Evolutionary conservation across 768 basidiomycete species (phyloP), one percentile per base, ranked within the genome.

Genomic region (Thelephora aurantiotincta): DNA sequence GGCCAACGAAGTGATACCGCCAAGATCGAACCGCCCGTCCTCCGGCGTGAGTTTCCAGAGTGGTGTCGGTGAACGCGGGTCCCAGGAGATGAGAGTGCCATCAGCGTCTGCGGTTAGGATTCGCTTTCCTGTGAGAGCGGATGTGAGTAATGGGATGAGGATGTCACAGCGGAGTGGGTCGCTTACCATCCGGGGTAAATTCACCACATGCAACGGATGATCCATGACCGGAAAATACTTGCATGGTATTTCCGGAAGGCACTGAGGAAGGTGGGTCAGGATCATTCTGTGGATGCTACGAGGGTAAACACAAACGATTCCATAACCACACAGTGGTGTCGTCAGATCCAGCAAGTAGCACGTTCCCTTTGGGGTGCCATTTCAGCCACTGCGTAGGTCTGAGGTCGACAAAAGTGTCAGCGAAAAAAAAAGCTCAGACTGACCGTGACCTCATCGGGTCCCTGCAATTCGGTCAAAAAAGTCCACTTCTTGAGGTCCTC

Each of bases 311-410:
- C 82, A 55, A 63, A 96, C 94, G 67, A 69, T 97, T 90, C 92
- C 92, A 99, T 53, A 99, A 68, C 96, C 96, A 99, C 20, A 91
- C 78, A 0, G 87, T 94, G 6, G 82, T 75, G 63, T 98, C 94
- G 54, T 94, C 89, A 6, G 88, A 84, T 36, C 96, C 96, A 1
- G 87, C 91, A 4, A 97, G 72, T 0, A 99, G 73, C 2, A 94
- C 82, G 35, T 70, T 65, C 5, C 93, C 96, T 60, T 82, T 93
- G 0, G 96, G 96, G 69, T 99, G 96, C 94, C 94, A 99, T 67
- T 78, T 72, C 44, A 98, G 58, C 74, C 89, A 97, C 93, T 97
- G 49, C 16, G 50, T 5, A 37, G 30, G 42, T 35, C 30, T 50
- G 5, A 43, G 14, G 3, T 16, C 5, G 33, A 22, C 19, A 30